A percentile compares a stretch with the other conserved stretches of the same genome.
Conservation (phyloP, 768 basidiomycete species). For the Pleurotus platypus region DNA sequence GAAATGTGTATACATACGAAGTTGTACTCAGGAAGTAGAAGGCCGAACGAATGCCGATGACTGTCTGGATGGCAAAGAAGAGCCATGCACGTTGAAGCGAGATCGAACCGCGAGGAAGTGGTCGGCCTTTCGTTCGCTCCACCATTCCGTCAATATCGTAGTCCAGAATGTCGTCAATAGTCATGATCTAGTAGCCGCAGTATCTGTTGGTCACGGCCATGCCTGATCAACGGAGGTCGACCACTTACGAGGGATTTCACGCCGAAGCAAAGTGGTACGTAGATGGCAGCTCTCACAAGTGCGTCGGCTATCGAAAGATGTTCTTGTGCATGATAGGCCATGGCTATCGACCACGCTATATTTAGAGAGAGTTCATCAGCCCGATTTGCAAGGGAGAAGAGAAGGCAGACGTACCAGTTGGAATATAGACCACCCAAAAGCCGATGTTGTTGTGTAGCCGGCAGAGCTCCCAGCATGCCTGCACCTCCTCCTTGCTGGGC, state of each 20-base stretch:
- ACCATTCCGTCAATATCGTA: constrained; percentile 23
- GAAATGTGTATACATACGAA: constrained; percentile 13
- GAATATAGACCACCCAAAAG: constrained; percentile 26
- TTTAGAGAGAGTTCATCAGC: neutral
- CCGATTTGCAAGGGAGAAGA: neutral
- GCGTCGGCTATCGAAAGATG: constrained; percentile 14
- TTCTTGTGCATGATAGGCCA: constrained; percentile 24
- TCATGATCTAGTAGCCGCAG: constrained; percentile 22
- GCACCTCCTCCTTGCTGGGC: constrained; percentile 18
- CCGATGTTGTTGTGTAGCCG: constrained; percentile 28
- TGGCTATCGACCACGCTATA: constrained; percentile 27
- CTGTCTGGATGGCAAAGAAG: constrained; percentile 22
- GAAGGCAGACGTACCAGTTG: constrained; percentile 16
- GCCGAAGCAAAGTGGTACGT: constrained; percentile 25
- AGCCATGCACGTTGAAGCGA: constrained; percentile 22
- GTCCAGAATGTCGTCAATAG: constrained; percentile 27
- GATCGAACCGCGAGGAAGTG: constrained; percentile 25
- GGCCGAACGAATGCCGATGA: constrained; percentile 19
- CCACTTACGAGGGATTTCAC: constrained; percentile 25
- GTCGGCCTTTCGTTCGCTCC: constrained; percentile 21
- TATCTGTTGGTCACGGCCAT: neutral
- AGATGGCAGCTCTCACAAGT: constrained; percentile 16
- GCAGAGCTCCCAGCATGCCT: constrained; percentile 29
- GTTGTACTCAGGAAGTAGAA: constrained; percentile 14
- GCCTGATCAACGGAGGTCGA: neutral